Percentiles rank a stretch among this genome's conserved stretches.
These are phyloP conservation scores for Hypomontagnella monticulosa DNA, from an alignment of 495 filamentous ascomycete species.

Conservation along the genomic window DNA sequence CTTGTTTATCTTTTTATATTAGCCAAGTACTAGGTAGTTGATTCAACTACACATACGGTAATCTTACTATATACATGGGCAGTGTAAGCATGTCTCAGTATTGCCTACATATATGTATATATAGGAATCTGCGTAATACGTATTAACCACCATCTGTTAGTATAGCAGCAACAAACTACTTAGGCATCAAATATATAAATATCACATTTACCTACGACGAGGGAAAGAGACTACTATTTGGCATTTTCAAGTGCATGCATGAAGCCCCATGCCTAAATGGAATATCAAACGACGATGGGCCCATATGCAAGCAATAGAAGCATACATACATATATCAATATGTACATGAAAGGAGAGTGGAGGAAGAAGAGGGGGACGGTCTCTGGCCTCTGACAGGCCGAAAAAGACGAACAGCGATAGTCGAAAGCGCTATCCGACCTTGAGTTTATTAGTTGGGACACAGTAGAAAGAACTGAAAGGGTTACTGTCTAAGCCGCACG, in stretches of 20 bases:
- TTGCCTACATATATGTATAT: too few relatives aligned
- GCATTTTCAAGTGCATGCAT: constrained; percentile 16
- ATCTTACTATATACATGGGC: too few relatives aligned
- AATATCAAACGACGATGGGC: constrained; percentile 36
- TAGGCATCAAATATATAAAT: neutral
- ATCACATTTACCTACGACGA: neutral
- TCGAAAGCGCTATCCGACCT: constrained; percentile 9
- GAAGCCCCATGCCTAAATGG: constrained; percentile 10
- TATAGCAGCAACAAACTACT: neutral
- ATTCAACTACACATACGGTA: too few relatives aligned
- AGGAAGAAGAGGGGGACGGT: neutral
- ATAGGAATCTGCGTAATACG: too few relatives aligned
- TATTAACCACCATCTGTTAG: neutral
- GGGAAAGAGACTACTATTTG: neutral
- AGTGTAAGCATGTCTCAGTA: too few relatives aligned
- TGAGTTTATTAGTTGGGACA: constrained; percentile 15
- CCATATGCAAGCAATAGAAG: constrained; percentile 39
- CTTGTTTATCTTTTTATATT: too few relatives aligned
- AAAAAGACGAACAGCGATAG: too few relatives aligned
- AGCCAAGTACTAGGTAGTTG: too few relatives aligned
- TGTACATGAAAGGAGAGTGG: constrained; percentile 15
- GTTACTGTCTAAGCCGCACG: constrained; percentile 11
- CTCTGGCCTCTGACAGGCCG: too few relatives aligned
- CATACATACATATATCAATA: constrained; percentile 21
- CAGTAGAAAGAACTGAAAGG: neutral